Base-by-base conservation (phyloP, 2,329 filamentous ascomycete species). In the Epichloe sibirici region DNA sequence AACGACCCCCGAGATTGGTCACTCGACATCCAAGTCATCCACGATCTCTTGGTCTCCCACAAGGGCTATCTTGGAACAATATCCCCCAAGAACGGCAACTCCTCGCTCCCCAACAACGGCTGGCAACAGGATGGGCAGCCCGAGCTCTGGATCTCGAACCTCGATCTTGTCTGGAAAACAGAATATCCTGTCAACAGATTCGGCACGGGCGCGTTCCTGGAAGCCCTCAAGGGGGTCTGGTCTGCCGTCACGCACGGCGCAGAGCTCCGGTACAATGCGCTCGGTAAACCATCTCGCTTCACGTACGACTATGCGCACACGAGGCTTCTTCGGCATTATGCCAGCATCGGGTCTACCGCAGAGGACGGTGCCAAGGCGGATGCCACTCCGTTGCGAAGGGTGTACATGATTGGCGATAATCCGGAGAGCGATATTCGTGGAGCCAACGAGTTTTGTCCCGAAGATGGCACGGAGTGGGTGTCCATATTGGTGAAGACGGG, bases 1-100 rank as follows among this genome's bases (percentile, higher is more conserved):
- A 95, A 95, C 66, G 93, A 97, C 68, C 90, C 93, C 93, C 3
- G 93, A 52, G 93, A 98, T 72, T 98, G 93, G 93, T 90, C 87
- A 1, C 77, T 96, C 9, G 91, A 97, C 66, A 82, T 82, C 2
- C 87, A 95, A 64, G 73, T 97, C 60, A 85, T 97, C 53, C 64
- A 86, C 51, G 93, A 98, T 67, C 71, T 95, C 11, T 73, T 97
- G 6, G 75, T 95, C 42, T 95, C 90, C 0, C 74, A 80, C 17
- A 62, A 76, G n/a, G 93, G 93, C 17, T 80, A 88, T 53, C 65
- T 95, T 4, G 93, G 91, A 28, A 96, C 91, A 0, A 75, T 87
- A 43, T 91, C 87, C 0, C 58, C 74, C 11, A 82, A 80, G 63
- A 95, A 95, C 65, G 84, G 83, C 43, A 71, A 83, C 55, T 28